Evolutionary conservation across 805 yeast species (phyloP).

Genomic region (Metschnikowia aberdeeniae): DNA sequence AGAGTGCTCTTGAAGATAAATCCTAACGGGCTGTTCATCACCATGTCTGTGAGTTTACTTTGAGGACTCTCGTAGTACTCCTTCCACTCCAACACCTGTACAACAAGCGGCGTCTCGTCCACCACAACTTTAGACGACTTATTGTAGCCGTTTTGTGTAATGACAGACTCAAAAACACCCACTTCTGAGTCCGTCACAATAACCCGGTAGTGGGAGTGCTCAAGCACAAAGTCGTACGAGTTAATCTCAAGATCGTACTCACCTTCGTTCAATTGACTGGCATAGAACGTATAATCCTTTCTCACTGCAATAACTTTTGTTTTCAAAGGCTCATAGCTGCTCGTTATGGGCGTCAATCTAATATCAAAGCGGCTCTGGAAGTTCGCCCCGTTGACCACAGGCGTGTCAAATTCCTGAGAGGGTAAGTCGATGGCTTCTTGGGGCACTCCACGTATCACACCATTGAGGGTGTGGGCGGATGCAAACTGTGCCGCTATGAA

Average conservation of each 20-base stretch:
- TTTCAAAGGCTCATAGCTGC: not conserved
- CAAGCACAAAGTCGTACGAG: slow-evolving; percentile 35
- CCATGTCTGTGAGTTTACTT: slow-evolving; percentile 29
- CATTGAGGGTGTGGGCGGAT: not conserved
- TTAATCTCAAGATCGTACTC: slow-evolving; percentile 30
- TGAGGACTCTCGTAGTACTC: slow-evolving; percentile 33
- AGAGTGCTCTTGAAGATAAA: slow-evolving; percentile 32
- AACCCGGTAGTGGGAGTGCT: slow-evolving; percentile 24
- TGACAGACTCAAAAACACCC: slow-evolving; percentile 21
- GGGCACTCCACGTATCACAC: slow-evolving; percentile 21
- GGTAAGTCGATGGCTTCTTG: slow-evolving; percentile 14
- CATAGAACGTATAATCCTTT: slow-evolving; percentile 24
- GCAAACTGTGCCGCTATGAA: not conserved
- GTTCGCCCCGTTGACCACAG: slow-evolving; percentile 33
- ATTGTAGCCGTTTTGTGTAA: slow-evolving; percentile 18
- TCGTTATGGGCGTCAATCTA: slow-evolving; percentile 13
- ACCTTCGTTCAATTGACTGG: slow-evolving; percentile 24
- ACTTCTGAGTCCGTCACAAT: slow-evolving; percentile 21
- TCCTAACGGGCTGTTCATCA: slow-evolving; percentile 40
- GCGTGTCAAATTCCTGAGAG: slow-evolving; percentile 5
- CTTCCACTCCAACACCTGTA: slow-evolving; percentile 21
- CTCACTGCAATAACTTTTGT: slow-evolving; percentile 16
- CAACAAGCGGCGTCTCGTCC: slow-evolving; percentile 17
- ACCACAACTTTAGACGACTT: slow-evolving; percentile 17
- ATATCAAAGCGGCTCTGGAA: slow-evolving; percentile 31